These are phyloP conservation scores for Amphibolis antarctica DNA, from an alignment of 106 monocot genomes.

Conservation along the genomic window DNA sequence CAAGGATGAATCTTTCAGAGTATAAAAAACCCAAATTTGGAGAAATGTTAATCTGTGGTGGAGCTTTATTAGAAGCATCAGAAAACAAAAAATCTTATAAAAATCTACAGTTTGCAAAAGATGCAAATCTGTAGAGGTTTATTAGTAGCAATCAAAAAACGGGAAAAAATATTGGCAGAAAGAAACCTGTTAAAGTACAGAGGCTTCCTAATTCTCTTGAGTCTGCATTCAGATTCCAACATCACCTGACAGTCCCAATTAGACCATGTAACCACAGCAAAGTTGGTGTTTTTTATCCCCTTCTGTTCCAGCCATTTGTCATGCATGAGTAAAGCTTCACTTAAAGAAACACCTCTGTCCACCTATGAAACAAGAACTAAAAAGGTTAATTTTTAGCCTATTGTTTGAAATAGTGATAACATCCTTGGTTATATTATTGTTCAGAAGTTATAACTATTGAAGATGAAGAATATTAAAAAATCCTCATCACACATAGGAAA, in stretches of 20 bases:
- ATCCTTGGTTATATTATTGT: too few relatives aligned
- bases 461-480: too few relatives aligned
- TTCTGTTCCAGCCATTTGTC: conserved; percentile 93
- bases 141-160: background rate
- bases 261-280: conserved; percentile 94
- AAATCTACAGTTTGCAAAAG: background rate
- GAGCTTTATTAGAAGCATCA: too few relatives aligned
- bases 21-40: too few relatives aligned
- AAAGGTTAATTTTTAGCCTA: background rate
- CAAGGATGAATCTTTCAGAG: too few relatives aligned
- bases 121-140: background rate
- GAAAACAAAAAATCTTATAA: too few relatives aligned
- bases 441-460: too few relatives aligned
- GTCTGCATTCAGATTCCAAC: conserved; percentile 89
- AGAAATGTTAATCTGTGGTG: too few relatives aligned
- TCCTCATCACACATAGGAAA: too few relatives aligned
- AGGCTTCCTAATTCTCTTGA: conserved; percentile 86
- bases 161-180: background rate
- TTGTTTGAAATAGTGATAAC: too few relatives aligned
- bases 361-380: conserved; percentile 35
- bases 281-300: conserved; percentile 77
- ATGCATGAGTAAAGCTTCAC: conserved; percentile 88
- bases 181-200: conserved; percentile 76
- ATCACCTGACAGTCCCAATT: conserved; percentile 89
- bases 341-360: conserved; percentile 76